Evolutionary conservation across 768 basidiomycete species (phyloP), one percentile per base, ranked within the genome.

Genomic region (Dictyophora rubrovolvata): DNA sequence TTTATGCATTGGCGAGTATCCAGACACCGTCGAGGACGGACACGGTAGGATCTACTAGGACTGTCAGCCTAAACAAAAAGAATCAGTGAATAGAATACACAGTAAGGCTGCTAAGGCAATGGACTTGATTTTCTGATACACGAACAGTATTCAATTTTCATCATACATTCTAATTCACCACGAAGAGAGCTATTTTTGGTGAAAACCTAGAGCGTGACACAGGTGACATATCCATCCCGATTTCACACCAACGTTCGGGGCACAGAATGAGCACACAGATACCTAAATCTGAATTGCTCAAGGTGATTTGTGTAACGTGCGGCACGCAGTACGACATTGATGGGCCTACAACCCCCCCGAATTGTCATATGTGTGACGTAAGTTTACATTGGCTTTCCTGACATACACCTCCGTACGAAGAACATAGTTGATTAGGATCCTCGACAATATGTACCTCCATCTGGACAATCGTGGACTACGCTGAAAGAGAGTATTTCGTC

Each of bases 61-160:
- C 80, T 7, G 88, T 79, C 66, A 83, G 86, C 5, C 74, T 76
- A 53, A 87, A 88, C 68, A 89, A 77, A 76, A 91, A 91, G 79
- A 82, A 74, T 63, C 87, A 90, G 74, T 89, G 77, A 66, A 59
- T 12, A 4, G n/a, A 42, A 9, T 42, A n/a, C n/a, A n/a, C n/a
- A n/a, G n/a, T n/a, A n/a, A n/a, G n/a, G n/a, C n/a, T n/a, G n/a
- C n/a, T n/a, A n/a, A n/a, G n/a, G n/a, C n/a, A n/a, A n/a, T n/a
- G n/a, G n/a, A n/a, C n/a, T n/a, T n/a, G n/a, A n/a, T n/a, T n/a
- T n/a, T n/a, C n/a, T n/a, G n/a, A n/a, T n/a, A n/a, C n/a, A n/a
- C n/a, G n/a, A n/a, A n/a, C n/a, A n/a, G n/a, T n/a, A n/a, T n/a
- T n/a, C n/a, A n/a, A n/a, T n/a, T n/a, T n/a, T n/a, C 7, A 28